These are phyloP conservation scores for Saccharomycopsis selenospora DNA, from an alignment of 805 yeast genomes.

Conservation along the genomic window DNA sequence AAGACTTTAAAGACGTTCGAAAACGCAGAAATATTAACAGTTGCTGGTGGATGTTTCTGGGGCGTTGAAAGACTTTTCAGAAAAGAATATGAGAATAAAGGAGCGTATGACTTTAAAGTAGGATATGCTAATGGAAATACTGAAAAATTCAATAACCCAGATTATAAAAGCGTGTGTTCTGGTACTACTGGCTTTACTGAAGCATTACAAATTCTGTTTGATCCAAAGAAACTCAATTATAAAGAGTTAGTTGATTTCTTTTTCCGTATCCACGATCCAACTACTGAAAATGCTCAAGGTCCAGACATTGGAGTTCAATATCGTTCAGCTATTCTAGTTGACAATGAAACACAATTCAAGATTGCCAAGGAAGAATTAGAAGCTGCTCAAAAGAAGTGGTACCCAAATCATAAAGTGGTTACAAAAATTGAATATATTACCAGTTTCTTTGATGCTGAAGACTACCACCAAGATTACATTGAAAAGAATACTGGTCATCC, in stretches of 20 bases:
- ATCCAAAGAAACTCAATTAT: slow-evolving; percentile 55
- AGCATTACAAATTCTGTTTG: slow-evolving; percentile 73
- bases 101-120: slow-evolving; percentile 69
- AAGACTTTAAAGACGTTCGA: slow-evolving; percentile 37
- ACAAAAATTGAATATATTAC: slow-evolving; percentile 64
- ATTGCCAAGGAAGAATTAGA: slow-evolving; percentile 41
- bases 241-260: slow-evolving; percentile 71
- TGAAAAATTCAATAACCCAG: slow-evolving; percentile 34
- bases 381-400: slow-evolving; percentile 66
- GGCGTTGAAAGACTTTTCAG: slow-evolving; percentile 80
- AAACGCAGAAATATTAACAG: slow-evolving; percentile 46
- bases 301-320: slow-evolving; percentile 87
- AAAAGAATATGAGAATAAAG: slow-evolving; percentile 57
- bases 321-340: slow-evolving; percentile 73
- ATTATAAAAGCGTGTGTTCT: slow-evolving; percentile 64
- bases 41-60: slow-evolving; percentile 78
- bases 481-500: slow-evolving; percentile 78
- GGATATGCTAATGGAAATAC: slow-evolving; percentile 83
- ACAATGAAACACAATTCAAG: slow-evolving; percentile 38
- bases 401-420: slow-evolving; percentile 57
- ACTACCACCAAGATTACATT: slow-evolving; percentile 81
- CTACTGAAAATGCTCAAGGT: slow-evolving; percentile 76
- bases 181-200: slow-evolving; percentile 78
- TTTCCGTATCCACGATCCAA: slow-evolving; percentile 92
- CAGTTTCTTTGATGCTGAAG: slow-evolving; percentile 89